Base-by-base conservation (phyloP, 257 asterid genomes). In the Rhazya stricta region DNA sequence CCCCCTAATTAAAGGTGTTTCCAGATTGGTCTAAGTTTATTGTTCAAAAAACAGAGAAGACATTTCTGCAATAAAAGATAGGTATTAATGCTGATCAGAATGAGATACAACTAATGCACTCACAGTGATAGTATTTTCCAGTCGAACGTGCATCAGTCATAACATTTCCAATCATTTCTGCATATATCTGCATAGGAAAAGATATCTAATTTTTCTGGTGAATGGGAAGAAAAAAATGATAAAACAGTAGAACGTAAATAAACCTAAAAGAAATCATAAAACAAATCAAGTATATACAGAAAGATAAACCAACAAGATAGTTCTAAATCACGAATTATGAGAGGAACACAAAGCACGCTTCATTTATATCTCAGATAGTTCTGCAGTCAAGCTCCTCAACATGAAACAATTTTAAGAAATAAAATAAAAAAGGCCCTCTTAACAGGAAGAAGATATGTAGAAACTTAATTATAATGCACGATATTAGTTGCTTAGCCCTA, bases 131-230 rank as follows among this genome's bases (percentile, higher is more conserved):
- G 80, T 96, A 96, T 89, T 96, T 96, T 81, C 98, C 98, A 76
- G 99, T 93, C 74, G 99, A 96, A 51, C 98, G 99, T 25, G 98
- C 99, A 87, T 96, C 99, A 34, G 88, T 69, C 96, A 90, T 90
- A 71, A 90, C 96, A 77, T 90, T 90, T 78, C 94, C 94, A 76
- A 90, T 88, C 99, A 96, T 96, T 82, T 96, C 99, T 69, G 99
- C 91, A 81, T 96, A 96, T 81, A 96, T 96, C 99, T 96, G 88
- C 73, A 79, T 77, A 74, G 63, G 34, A 70, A 48, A 67, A 63
- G 72, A 37, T n/a, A 72, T 70, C 34, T 23, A 73, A 19, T 0
- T 6, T 9, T 56, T 54, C 61, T n/a, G 6, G 32, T 2, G 30
- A 5, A 25, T 9, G 36, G 36, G 25, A 57, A 57, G 36, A 57